These are phyloP conservation scores for Gypsophila paniculata DNA, from an alignment of 179 eudicot species.

Conservation along the genomic window DNA sequence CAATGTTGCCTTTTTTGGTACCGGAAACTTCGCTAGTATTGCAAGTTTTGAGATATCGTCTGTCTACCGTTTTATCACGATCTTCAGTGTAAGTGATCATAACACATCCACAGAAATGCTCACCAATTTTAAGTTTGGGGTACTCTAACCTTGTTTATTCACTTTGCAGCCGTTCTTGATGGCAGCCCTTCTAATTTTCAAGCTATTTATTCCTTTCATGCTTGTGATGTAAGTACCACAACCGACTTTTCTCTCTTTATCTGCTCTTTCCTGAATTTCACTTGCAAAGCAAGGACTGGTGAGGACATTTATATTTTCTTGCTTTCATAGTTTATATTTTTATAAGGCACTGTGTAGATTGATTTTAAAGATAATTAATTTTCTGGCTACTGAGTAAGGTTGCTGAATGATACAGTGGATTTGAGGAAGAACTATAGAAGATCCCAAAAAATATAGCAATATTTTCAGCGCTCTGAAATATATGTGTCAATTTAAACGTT, in stretches of 20 bases:
- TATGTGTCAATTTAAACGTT: background rate
- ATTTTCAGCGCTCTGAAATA: background rate
- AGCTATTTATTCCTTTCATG: slow-evolving; percentile 80
- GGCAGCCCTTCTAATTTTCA: slow-evolving; percentile 93
- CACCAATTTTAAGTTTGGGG: slow-evolving; percentile 1
- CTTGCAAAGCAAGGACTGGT: background rate
- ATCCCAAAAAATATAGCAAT: background rate
- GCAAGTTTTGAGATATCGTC: slow-evolving; percentile 99
- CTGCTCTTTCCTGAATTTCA: background rate
- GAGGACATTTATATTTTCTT: slow-evolving; percentile 3
- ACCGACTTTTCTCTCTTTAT: background rate
- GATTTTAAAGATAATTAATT: background rate
- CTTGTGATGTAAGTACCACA: slow-evolving; percentile 83
- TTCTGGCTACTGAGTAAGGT: background rate
- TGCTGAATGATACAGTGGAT: background rate
- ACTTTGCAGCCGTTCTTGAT: slow-evolving; percentile 90
- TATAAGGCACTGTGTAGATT: background rate
- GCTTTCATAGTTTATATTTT: background rate
- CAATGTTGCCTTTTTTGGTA: slow-evolving; percentile 94
- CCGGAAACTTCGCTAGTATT: slow-evolving; percentile 96
- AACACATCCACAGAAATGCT: background rate
- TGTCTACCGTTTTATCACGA: slow-evolving; percentile 92
- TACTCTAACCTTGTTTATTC: slow-evolving; percentile 30
- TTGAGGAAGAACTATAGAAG: background rate
- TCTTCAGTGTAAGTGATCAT: slow-evolving; percentile 71